These are phyloP conservation scores for Psilocybe subaeruginosa DNA, from an alignment of 768 basidiomycete genomes.

Conservation along the genomic window DNA sequence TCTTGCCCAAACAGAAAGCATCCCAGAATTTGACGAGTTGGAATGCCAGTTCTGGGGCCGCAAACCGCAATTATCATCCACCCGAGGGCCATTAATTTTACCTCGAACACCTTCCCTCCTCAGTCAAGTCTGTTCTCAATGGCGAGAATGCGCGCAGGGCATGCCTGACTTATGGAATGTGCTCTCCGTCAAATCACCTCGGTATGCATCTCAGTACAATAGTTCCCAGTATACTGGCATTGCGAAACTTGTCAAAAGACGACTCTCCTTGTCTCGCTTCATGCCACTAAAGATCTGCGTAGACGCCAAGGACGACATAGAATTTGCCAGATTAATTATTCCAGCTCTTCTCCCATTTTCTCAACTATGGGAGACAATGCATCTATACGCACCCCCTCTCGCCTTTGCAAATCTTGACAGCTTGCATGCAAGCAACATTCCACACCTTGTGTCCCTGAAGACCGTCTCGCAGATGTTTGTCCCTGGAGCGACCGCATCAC, in stretches of 20 bases:
- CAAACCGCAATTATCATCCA: neutral
- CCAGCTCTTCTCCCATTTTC: constrained; percentile 16
- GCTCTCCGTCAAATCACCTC: constrained; percentile 15
- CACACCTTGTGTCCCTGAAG: constrained; percentile 16
- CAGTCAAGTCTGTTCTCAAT: constrained; percentile 16
- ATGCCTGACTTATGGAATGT: constrained; percentile 21
- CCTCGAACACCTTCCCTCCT: constrained; percentile 14
- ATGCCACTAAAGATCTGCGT: constrained; percentile 18
- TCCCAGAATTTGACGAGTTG: constrained; percentile 13
- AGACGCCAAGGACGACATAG: constrained; percentile 8
- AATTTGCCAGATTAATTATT: constrained; percentile 7
- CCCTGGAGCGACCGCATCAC: neutral
- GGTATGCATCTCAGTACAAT: neutral
- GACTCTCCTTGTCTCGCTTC: constrained; percentile 5
- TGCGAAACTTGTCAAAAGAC: neutral
- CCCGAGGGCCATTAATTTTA: neutral
- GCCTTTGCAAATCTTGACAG: constrained; percentile 5
- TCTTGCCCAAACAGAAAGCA: constrained; percentile 5
- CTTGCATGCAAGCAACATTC: constrained; percentile 12
- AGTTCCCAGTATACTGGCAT: neutral
- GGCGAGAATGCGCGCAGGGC: constrained; percentile 15
- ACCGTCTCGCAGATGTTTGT: constrained; percentile 7
- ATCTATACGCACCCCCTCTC: constrained; percentile 12
- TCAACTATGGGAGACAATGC: constrained; percentile 14
- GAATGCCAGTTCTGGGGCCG: constrained; percentile 5